Percentiles rank a stretch among this genome's conserved stretches.
Conservation (phyloP, 2,329 filamentous ascomycete genomes). For the Pyrenochaeta sp. region DNA sequence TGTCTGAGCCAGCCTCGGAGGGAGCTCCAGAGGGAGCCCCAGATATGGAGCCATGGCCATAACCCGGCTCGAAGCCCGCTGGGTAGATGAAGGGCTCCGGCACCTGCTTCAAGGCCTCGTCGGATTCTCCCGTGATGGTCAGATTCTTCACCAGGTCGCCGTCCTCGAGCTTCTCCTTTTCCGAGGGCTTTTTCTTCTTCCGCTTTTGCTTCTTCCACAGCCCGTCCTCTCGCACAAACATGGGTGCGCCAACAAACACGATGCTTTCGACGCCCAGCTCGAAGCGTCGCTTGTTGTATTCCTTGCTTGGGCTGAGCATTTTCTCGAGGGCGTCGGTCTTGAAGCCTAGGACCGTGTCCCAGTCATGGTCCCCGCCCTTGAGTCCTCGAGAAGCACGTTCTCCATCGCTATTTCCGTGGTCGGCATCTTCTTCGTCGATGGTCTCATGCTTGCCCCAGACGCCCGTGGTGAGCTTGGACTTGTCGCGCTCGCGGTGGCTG, state of each 20-base stretch:
- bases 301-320: slow-evolving; percentile 46
- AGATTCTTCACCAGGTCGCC: slow-evolving; percentile 27
- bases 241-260: slow-evolving; percentile 51
- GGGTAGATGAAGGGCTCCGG: slow-evolving; percentile 42
- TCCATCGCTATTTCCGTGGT: slow-evolving; percentile 21
- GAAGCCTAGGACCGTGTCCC: slow-evolving; percentile 50
- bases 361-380: slow-evolving; percentile 44
- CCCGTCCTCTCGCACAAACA: slow-evolving; percentile 51
- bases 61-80: slow-evolving; percentile 49
- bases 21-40: slow-evolving; percentile 35
- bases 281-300: slow-evolving; percentile 51
- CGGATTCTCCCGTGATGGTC: slow-evolving; percentile 20
- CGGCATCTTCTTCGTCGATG: slow-evolving; percentile 46
- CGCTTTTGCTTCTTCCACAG: slow-evolving; percentile 48
- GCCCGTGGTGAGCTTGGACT: slow-evolving; percentile 30
- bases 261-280: slow-evolving; percentile 51
- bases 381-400: slow-evolving; percentile 15
- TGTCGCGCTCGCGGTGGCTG: slow-evolving; percentile 34
- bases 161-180: slow-evolving; percentile 29
- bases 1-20: slow-evolving; percentile 49
- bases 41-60: slow-evolving; percentile 47
- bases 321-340: slow-evolving; percentile 50
- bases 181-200: slow-evolving; percentile 38
- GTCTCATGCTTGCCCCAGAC: slow-evolving; percentile 45
- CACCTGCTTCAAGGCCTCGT: slow-evolving; percentile 16